Evolutionary conservation across 495 filamentous ascomycete genomes (phyloP), one percentile per base, ranked within the genome.

Genomic region (Podospora fimiseda): DNA sequence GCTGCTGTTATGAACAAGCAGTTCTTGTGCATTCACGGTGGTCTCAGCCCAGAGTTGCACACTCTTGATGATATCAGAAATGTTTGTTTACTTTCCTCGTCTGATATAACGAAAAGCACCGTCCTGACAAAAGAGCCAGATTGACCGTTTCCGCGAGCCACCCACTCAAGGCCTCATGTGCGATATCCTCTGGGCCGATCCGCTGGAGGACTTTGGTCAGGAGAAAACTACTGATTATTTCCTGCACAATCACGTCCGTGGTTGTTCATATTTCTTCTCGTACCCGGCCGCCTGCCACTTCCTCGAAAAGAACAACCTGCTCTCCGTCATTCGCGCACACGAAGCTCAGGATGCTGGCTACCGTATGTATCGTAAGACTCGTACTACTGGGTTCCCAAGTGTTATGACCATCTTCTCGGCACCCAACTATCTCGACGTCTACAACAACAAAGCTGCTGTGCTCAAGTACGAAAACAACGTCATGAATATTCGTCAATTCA

Each of bases 321-420:
- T 98, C 16, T 98, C 93, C 15, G 84, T 98, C 66, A 98, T 98
- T 64, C 87, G 93, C 59, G 93, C 93, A n/a, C 93, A 98, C 74
- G 93, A 98, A 63, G 93, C 93, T 14, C 93, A 98, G 74, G 93
- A 98, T 72, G 93, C 93, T 44, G 93, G 93, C 16, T 98, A 98
- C 67, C 84, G 93, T 60, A 98, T 98, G 93, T 98, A 98, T 71
- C 80, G 93, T 51, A 98, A 98, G 79, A 98, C 93, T 1, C 82
- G 90, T 27, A 96, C 94, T 0, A 98, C 93, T 13, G 93, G 93
- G 2, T 98, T 98, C 76, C 93, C 93, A 9, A 96, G 91, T 71
- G 93, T 98, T 51, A 98, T 98, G 93, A 98, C 93, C 40, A 98
- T 98, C 65, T 98, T 98, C 79, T 96, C 92, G 44, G 93, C 93